Base-by-base conservation (phyloP, 768 basidiomycete genomes). In the Tulasnella sp. region DNA sequence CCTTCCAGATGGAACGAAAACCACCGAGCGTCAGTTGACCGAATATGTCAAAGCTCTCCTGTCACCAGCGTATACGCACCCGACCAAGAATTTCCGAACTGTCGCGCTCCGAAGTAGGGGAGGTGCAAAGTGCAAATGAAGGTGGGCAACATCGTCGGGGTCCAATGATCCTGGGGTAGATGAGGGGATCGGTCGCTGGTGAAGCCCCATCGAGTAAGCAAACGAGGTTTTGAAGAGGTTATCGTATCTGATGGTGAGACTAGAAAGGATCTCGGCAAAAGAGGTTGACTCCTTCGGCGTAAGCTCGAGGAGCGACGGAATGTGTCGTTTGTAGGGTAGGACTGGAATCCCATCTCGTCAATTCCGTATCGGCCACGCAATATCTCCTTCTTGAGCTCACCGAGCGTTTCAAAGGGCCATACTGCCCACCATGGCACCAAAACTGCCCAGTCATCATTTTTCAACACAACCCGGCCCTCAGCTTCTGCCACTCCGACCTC, bases 391-490 rank as follows among this genome's bases (percentile, higher is more conserved):
- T 34, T 49, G 31, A 5, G 46, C 76, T 65, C 65, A 85, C 87
- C 68, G 65, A 93, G 71, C 17, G 84, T 75, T 69, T 96, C 92
- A 67, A 83, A 96, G 0, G 92, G 92, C 92, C 92, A 96, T 30
- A 80, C 80, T 4, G 92, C 92, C 92, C 92, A 96, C 84, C 89
- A 94, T 1, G 92, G 92, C 2, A 93, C 91, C 1, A 94, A 67
- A 0, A 84, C 89, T 2, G 87, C 75, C 80, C 89, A 96, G 66
- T 85, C 78, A 17, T 81, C 78, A 65, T 88, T 87, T 68, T 76
- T 73, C 31, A 83, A 68, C 2, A 93, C 83, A 42, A 91, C 71
- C 10, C 92, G 80, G 12, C 80, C 78, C 56, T 75, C 70, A 24
- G 72, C 67, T n/a, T 66, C 70, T 4, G 68, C 61, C 15, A 74